Percentiles rank a stretch among this genome's conserved stretches.
phyloP scores from a whole-genome alignment of 768 basidiomycete genomes.

The Leccinum aurantiacum region DNA sequence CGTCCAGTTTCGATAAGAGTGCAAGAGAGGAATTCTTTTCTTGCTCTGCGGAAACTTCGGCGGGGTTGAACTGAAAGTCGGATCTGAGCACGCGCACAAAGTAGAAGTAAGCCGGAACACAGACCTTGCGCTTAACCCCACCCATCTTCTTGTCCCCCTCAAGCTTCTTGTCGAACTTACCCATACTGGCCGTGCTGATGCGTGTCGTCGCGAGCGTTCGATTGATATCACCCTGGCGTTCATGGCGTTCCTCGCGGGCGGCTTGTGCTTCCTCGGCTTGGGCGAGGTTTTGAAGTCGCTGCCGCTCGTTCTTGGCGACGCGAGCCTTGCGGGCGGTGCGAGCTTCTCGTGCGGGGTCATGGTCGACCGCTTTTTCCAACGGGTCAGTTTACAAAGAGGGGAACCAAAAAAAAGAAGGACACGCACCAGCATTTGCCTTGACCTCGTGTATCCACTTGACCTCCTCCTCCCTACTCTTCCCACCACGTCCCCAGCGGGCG shows the following conservation, averaged over 20 bases:
- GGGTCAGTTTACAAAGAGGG: not conserved
- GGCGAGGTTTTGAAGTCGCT: constrained; percentile 69
- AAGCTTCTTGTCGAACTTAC: constrained; percentile 85
- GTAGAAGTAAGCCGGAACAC: not conserved
- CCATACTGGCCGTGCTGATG: constrained; percentile 91
- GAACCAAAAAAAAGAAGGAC: not conserved
- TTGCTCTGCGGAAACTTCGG: constrained; percentile 57
- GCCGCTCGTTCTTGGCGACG: constrained; percentile 81
- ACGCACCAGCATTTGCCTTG: constrained; percentile 79
- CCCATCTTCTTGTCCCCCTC: constrained; percentile 89
- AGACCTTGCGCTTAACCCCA: constrained; percentile 91
- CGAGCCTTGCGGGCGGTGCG: constrained; percentile 78
- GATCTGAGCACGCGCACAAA: not conserved
- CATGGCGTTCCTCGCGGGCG: constrained; percentile 34
- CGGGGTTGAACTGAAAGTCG: constrained; percentile 72
- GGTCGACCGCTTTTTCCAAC: constrained; percentile 59
- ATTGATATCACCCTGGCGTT: constrained; percentile 74
- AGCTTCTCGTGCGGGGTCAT: constrained; percentile 76
- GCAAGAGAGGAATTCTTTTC: constrained; percentile 77
- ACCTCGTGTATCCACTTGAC: constrained; percentile 93
- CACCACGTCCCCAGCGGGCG: constrained; percentile 82
- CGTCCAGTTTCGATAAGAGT: constrained; percentile 76
- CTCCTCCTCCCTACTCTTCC: constrained; percentile 87
- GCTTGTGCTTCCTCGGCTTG: constrained; percentile 44
- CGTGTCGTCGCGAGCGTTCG: constrained; percentile 73